A percentile compares a stretch with the other conserved stretches of the same genome.
Evolutionary conservation across 306 rosid species (phyloP).

Genomic region (Cyclanthera cordifolia): DNA sequence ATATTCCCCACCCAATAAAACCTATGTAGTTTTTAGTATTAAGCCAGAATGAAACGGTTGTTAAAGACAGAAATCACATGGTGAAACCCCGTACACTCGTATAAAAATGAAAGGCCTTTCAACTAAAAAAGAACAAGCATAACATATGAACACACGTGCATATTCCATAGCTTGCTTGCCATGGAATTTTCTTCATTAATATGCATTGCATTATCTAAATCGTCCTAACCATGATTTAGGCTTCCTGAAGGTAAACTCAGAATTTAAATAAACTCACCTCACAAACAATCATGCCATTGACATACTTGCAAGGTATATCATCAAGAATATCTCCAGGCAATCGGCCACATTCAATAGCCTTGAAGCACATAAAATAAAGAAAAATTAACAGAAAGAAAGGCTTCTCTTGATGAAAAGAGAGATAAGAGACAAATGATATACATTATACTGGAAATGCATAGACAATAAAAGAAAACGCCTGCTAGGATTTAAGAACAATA

Average conservation of each 20-base stretch:
- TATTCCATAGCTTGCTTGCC: too few relatives aligned
- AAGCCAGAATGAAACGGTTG: not conserved
- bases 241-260: conserved; percentile 13
- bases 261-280: conserved; percentile 52
- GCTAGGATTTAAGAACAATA: not conserved
- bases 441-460: not conserved
- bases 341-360: conserved; percentile 97
- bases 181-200: too few relatives aligned
- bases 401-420: not conserved
- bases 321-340: conserved; percentile 89
- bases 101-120: not conserved
- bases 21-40: not conserved
- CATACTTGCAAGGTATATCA: conserved; percentile 80
- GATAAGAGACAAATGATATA: not conserved
- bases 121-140: too few relatives aligned
- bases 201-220: not conserved
- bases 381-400: conserved; percentile 14
- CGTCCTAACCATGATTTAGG: conserved; percentile 10
- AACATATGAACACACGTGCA: too few relatives aligned
- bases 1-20: not conserved
- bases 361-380: conserved; percentile 21
- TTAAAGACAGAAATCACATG: not conserved
- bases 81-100: not conserved
- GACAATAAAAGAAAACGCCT: not conserved
- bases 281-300: conserved; percentile 75